These are phyloP conservation scores for Inga oerstediana DNA, from an alignment of 306 rosid genomes.

Conservation along the genomic window DNA sequence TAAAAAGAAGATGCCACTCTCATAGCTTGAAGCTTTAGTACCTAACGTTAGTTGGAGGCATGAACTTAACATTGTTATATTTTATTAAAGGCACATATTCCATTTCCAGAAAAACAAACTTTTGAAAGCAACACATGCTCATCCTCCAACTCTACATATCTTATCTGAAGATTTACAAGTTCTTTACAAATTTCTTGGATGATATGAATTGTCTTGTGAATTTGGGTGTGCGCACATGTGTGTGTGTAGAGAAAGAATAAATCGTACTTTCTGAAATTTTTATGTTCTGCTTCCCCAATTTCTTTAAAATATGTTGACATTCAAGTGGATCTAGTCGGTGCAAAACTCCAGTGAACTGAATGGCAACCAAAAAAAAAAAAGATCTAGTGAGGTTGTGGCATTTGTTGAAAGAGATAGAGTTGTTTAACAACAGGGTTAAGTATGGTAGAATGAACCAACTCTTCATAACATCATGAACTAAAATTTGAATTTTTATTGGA, in stretches of 20 bases:
- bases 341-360: no score
- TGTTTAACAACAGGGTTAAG: no score
- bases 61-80: neutral
- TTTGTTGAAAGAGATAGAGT: no score
- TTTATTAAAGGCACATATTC: neutral
- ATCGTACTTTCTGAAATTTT: neutral
- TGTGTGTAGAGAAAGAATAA: neutral
- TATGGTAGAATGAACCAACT: no score
- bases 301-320: neutral
- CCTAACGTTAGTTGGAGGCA: neutral
- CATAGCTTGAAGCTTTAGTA: neutral
- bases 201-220: neutral
- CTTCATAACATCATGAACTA: no score
- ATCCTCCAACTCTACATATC: neutral
- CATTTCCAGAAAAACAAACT: neutral
- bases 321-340: no score
- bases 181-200: neutral
- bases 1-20: slow-evolving; percentile 10
- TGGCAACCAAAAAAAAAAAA: no score
- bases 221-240: neutral
- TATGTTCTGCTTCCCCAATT: neutral
- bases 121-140: neutral
- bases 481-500: no score
- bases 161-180: neutral
- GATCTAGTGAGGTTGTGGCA: no score